These are phyloP conservation scores for Calonectria hongkongensis DNA, from an alignment of 2,329 filamentous ascomycete species.

Conservation along the genomic window DNA sequence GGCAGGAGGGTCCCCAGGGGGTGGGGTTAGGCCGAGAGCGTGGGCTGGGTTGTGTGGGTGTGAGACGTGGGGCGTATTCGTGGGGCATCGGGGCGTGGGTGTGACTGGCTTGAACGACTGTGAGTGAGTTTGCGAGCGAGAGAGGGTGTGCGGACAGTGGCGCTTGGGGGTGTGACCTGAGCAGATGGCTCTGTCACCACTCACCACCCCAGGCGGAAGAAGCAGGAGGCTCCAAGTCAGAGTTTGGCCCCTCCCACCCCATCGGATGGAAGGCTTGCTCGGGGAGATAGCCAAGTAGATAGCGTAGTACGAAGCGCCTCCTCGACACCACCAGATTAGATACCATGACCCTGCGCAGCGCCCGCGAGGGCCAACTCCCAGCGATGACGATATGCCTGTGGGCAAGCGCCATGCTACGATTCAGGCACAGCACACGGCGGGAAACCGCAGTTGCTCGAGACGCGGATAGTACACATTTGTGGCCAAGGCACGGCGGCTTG, in stretches of 20 bases:
- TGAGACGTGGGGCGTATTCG: constrained; percentile 38
- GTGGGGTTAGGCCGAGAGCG: constrained; percentile 38
- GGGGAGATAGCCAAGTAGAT: constrained; percentile 39
- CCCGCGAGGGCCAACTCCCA: constrained; percentile 16
- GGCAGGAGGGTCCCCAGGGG: constrained; percentile 41
- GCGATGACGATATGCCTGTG: constrained; percentile 33
- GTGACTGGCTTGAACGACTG: constrained; percentile 33
- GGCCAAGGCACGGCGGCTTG: neutral
- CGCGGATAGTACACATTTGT: neutral
- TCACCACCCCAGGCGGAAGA: constrained; percentile 54
- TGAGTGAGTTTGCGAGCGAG: constrained; percentile 35
- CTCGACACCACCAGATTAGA: constrained; percentile 34
- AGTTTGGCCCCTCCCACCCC: constrained; percentile 36
- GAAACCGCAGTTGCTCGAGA: constrained; percentile 10
- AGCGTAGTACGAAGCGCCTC: constrained; percentile 27
- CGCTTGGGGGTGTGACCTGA: constrained; percentile 43
- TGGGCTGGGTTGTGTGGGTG: constrained; percentile 34
- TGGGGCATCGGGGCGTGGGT: constrained; percentile 47
- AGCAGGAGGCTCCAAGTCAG: constrained; percentile 54
- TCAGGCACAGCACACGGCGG: constrained; percentile 16
- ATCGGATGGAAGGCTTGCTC: constrained; percentile 41
- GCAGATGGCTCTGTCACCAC: constrained; percentile 37
- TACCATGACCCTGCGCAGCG: constrained; percentile 30
- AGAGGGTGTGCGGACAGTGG: constrained; percentile 42
- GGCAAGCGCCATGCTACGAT: constrained; percentile 15